phyloP scores from a whole-genome alignment of 1,139 yeast genomes.

The Pneumocystis carinii region DNA sequence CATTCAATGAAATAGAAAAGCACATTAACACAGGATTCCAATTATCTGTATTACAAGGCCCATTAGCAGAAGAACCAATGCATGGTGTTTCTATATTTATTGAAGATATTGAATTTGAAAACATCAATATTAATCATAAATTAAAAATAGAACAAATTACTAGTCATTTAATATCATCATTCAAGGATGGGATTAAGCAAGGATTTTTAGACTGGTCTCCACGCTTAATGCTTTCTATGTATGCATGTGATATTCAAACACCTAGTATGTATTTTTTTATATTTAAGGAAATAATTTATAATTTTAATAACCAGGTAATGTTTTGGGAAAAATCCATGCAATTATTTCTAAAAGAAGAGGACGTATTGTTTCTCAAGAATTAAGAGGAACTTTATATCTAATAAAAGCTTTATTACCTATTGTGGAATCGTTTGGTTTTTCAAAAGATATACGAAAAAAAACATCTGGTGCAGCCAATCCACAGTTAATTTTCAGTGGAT shows the following conservation, averaged over 20 bases:
- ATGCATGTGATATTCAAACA: constrained; percentile 89
- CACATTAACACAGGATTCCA: constrained; percentile 73
- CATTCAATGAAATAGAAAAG: constrained; percentile 33
- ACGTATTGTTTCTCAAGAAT: constrained; percentile 69
- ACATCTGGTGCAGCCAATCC: constrained; percentile 98
- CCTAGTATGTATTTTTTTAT: background rate
- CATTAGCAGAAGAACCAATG: constrained; percentile 72
- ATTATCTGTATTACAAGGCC: constrained; percentile 70
- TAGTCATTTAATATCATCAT: constrained; percentile 59
- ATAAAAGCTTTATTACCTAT: constrained; percentile 80
- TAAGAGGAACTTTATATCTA: constrained; percentile 92
- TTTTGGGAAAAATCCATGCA: constrained; percentile 85
- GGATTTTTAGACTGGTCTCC: constrained; percentile 72
- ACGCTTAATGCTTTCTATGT: constrained; percentile 78
- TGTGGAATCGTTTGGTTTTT: constrained; percentile 89
- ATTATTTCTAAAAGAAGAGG: constrained; percentile 88
- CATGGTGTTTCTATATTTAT: constrained; percentile 59
- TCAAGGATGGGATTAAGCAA: constrained; percentile 58
- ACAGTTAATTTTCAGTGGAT: constrained; percentile 81
- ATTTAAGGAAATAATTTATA: background rate
- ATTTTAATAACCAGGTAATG: constrained; percentile 47
- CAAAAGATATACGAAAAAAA: constrained; percentile 82
- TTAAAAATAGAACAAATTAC: constrained; percentile 20
- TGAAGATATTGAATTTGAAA: constrained; percentile 23
- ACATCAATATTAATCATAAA: constrained; percentile 10